phyloP scores from a whole-genome alignment of 139 green algal species.

The Axilococcus clingmanii region DNA sequence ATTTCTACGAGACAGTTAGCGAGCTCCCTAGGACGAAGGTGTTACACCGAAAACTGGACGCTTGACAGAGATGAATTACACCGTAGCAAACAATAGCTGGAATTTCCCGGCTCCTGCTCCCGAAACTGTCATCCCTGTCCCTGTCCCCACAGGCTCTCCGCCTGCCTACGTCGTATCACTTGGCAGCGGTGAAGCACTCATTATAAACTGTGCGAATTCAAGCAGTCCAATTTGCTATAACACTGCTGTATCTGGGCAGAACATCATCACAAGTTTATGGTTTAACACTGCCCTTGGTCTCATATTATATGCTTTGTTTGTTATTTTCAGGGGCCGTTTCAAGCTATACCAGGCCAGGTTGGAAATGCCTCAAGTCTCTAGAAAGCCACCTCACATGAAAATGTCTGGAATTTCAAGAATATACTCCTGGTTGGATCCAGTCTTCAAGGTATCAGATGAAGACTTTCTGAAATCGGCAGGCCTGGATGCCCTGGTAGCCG shows the following conservation, averaged over 20 bases:
- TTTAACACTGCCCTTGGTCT: constrained; percentile 11
- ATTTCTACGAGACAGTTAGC: no score
- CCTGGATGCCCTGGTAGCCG: constrained; percentile 31
- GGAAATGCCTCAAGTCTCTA: constrained; percentile 15
- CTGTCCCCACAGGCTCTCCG: no score
- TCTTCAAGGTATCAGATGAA: constrained; percentile 34
- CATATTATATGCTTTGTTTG: constrained; percentile 17
- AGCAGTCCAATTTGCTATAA: constrained; percentile 26
- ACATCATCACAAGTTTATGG: constrained; percentile 29
- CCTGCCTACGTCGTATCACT: no score
- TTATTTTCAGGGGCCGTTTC: constrained; percentile 18
- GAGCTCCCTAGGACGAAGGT: no score
- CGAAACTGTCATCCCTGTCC: not conserved
- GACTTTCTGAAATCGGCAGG: constrained; percentile 34
- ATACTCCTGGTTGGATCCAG: constrained; percentile 33
- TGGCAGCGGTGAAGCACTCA: constrained; percentile 4
- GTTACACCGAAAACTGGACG: no score
- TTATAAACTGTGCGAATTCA: constrained; percentile 11
- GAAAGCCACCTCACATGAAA: constrained; percentile 16
- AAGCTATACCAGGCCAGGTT: constrained; percentile 23
- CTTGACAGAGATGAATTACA: no score
- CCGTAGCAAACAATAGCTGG: no score
- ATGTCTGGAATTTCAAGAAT: constrained; percentile 12
- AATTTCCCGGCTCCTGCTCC: no score
- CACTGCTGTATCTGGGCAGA: constrained; percentile 20